Evolutionary conservation across 768 basidiomycete genomes (phyloP).

Genomic region (Artomyces pyxidatus): DNA sequence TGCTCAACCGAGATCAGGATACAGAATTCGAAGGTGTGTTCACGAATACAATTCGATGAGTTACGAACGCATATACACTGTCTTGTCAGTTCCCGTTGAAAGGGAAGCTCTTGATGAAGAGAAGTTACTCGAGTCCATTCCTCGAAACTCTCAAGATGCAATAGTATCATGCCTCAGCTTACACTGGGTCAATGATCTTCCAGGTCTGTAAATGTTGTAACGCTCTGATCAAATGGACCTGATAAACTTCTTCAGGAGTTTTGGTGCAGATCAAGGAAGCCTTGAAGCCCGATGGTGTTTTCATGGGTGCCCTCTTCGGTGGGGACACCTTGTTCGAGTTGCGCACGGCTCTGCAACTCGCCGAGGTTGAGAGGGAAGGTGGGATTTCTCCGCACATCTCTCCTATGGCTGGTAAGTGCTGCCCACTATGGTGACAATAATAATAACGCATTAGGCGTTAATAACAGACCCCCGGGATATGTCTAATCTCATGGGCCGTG

Average conservation of each 20-base stretch:
- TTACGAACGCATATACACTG: no score
- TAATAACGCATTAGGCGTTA: no score
- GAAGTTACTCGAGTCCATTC: slow-evolving; percentile 54
- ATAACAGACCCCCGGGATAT: slow-evolving; percentile 80
- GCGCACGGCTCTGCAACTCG: slow-evolving; percentile 86
- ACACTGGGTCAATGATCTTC: slow-evolving; percentile 98
- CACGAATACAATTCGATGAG: background rate
- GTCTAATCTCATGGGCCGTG: slow-evolving; percentile 85
- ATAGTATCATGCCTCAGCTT: slow-evolving; percentile 86
- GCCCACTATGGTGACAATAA: background rate
- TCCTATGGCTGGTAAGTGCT: slow-evolving; percentile 83
- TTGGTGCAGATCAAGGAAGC: slow-evolving; percentile 83
- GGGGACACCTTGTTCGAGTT: slow-evolving; percentile 96
- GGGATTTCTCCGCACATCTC: slow-evolving; percentile 96
- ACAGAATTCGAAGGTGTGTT: slow-evolving; percentile 69
- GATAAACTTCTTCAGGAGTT: slow-evolving; percentile 42
- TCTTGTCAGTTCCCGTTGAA: slow-evolving; percentile 64
- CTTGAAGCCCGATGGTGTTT: slow-evolving; percentile 85
- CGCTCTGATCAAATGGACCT: background rate
- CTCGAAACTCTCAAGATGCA: slow-evolving; percentile 77
- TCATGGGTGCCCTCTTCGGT: slow-evolving; percentile 90
- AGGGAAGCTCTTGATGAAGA: slow-evolving; percentile 84
- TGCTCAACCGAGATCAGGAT: slow-evolving; percentile 70
- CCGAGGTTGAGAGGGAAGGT: slow-evolving; percentile 89
- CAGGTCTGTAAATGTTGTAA: slow-evolving; percentile 42